A percentile compares a stretch with the other conserved stretches of the same genome.
These are phyloP conservation scores for Erodium trifolium DNA, from an alignment of 441 rosid genomes.

Conservation along the genomic window DNA sequence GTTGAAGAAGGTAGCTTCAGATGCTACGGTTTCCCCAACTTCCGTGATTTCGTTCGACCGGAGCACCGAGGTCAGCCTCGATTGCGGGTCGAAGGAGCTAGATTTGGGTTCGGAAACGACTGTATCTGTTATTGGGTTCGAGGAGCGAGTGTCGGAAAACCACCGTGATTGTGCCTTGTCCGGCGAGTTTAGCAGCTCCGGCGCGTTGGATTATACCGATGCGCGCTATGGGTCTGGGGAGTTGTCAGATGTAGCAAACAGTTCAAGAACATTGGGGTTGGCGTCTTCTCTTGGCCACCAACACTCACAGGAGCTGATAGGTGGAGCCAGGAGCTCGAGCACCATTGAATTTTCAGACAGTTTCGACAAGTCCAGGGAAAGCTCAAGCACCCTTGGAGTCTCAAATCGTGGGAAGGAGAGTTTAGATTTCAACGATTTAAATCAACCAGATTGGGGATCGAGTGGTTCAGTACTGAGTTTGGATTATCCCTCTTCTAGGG, in stretches of 20 bases:
- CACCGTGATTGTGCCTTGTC: constrained; percentile 35
- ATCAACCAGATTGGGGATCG: constrained; percentile 61
- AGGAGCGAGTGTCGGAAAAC: constrained; percentile 33
- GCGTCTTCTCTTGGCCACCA: constrained; percentile 29
- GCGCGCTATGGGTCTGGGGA: constrained; percentile 42
- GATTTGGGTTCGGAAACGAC: constrained; percentile 51
- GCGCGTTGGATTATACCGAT: constrained; percentile 25
- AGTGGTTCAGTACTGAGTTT: constrained; percentile 69
- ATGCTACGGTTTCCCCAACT: constrained; percentile 34
- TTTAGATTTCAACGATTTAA: constrained; percentile 41
- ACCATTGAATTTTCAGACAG: constrained; percentile 46
- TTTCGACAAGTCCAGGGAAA: constrained; percentile 48
- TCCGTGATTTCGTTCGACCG: constrained; percentile 27
- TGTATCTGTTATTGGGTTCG: constrained; percentile 52
- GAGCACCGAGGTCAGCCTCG: constrained; percentile 11
- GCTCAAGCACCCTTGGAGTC: constrained; percentile 32
- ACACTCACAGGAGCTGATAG: constrained; percentile 24
- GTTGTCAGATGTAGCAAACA: constrained; percentile 31
- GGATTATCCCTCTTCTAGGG: constrained; percentile 85
- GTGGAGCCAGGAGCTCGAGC: constrained; percentile 18
- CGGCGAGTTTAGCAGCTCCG: constrained; percentile 56
- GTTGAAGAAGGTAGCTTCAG: constrained; percentile 17
- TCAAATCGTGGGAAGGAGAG: constrained; percentile 34
- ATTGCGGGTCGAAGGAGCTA: no score
- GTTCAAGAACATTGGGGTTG: constrained; percentile 24